Evolutionary conservation across 2,329 filamentous ascomycete genomes (phyloP), one percentile per base, ranked within the genome.

Genomic region (Colletotrichum cereale): DNA sequence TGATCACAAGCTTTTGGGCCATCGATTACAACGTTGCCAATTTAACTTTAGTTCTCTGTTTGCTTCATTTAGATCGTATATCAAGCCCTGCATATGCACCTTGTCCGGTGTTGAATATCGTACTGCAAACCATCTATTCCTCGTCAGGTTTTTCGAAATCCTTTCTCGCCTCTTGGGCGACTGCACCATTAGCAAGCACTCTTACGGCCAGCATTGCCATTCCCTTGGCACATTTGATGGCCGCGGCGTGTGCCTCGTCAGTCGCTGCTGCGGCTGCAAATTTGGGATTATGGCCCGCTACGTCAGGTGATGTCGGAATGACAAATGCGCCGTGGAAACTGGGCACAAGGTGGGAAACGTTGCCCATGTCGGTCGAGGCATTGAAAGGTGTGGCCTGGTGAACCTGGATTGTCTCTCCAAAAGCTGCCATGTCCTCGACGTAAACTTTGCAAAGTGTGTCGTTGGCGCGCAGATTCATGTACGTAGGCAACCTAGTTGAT

Each of bases 291-390:
- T 85, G 83, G 0, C 79, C 77, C 2, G 79, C 80, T 31, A 82
- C 81, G 16, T 81, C 78, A 0, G 79, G 64, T 2, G 68, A 74
- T 1, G 81, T 79, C 0, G 82, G 80, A 42, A 88, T 85, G 1
- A 77, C 79, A 68, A 88, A 87, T 40, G 81, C 83, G 5, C 84
- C 83, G 72, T 88, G 86, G 61, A 88, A 83, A 5, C 81, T 82
- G 1, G 86, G 86, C 2, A 84, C 78, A 1, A 81, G 72, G 62
- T 87, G 84, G 16, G 82, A 83, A 12, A 88, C 84, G 65, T 88
- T 87, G 29, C 85, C 85, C 85, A 86, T 86, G 75, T 87, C 85
- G 0, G 85, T 86, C 0, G 85, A 86, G 12, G 77, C 79, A 16
- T 76, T 75, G 67, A 84, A 76, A 1, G 82, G 77, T 60, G 82